Base-by-base conservation (phyloP, 2,329 filamentous ascomycete genomes). In the Clarireedia paspali region DNA sequence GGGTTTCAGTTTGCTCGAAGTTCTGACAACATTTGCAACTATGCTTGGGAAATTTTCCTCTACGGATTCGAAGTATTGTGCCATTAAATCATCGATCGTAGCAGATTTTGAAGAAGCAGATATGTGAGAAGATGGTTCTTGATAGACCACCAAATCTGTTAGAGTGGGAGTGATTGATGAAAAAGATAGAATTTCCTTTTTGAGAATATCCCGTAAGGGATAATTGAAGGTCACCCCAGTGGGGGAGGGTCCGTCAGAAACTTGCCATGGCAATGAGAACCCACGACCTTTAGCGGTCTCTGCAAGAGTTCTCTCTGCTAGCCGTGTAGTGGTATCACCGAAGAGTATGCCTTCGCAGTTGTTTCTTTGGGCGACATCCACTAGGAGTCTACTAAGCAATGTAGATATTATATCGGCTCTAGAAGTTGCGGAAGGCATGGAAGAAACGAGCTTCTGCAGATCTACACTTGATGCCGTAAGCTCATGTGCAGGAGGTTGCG, bases 21-120 rank as follows among this genome's bases (percentile, higher is more conserved):
- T 99, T 60, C 90, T 83, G 5, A 96, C 92, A 9, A 99, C 94
- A 69, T 99, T 99, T 34, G 91, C 87, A 62, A 99, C 91, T 55
- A 97, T 90, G 55, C 88, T 89, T 3, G 91, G 89, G 67, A 95
- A 96, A 57, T 87, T 87, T 62, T 83, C 82, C 68, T 96, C 91
- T 15, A 96, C 89, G 42, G 84, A 86, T 62, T 83, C 82, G 66
- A 99, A 96, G 70, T 96, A 99, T 56, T 90, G 85, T 57, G 79
- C 75, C 85, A 97, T 91, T 53, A 99, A 80, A 63, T 91, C 87
- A 67, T 96, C 91, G 65, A 99, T 96, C 47, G 90, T 95, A 47
- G 89, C 80, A 62, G 90, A 86, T 67, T 85, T 88, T 63, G 70
- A 57, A 27, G 62, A 63, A 27, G 63, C 59, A 40, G 65, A 64